These are phyloP conservation scores for Begonia fuchsioides DNA, from an alignment of 306 rosid species.

Conservation along the genomic window DNA sequence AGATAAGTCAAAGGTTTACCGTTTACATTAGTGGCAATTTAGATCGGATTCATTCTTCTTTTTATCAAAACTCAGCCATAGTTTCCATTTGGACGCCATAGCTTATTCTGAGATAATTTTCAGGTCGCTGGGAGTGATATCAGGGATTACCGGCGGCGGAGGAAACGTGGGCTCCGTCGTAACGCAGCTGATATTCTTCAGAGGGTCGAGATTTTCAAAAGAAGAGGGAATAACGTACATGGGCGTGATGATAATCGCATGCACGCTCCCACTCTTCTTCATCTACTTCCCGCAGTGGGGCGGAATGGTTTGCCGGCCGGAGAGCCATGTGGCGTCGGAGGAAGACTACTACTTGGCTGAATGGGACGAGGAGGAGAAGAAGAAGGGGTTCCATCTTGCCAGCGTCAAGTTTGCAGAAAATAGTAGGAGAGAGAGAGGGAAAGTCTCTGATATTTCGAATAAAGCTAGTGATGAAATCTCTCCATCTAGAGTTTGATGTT, in stretches of 20 bases:
- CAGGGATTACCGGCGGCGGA: slow-evolving; percentile 95
- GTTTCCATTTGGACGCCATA: too few relatives aligned
- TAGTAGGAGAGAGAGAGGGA: slow-evolving; percentile 57
- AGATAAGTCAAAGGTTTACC: too few relatives aligned
- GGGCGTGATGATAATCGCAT: slow-evolving; percentile 66
- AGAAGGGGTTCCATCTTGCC: slow-evolving; percentile 39
- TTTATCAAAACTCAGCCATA: too few relatives aligned
- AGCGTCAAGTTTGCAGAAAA: slow-evolving; percentile 68
- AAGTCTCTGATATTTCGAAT: too few relatives aligned
- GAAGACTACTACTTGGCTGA: slow-evolving; percentile 71
- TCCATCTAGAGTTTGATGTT: too few relatives aligned
- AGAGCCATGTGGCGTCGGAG: slow-evolving; percentile 28
- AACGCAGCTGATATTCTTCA: slow-evolving; percentile 69
- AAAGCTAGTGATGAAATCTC: too few relatives aligned
- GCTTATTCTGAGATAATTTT: too few relatives aligned
- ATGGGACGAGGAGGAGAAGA: slow-evolving; percentile 53
- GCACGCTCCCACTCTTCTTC: slow-evolving; percentile 44
- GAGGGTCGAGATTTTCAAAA: slow-evolving; percentile 57
- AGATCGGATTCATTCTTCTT: too few relatives aligned
- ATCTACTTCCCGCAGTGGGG: slow-evolving; percentile 88
- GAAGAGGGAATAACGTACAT: slow-evolving; percentile 66
- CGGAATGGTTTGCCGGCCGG: slow-evolving; percentile 60
- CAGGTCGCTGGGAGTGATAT: slow-evolving; percentile 72
- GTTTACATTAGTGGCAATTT: too few relatives aligned
- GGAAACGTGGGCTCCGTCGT: slow-evolving; percentile 80